phyloP scores from a whole-genome alignment of 148 eudicot species.

The Chenopodium album region DNA sequence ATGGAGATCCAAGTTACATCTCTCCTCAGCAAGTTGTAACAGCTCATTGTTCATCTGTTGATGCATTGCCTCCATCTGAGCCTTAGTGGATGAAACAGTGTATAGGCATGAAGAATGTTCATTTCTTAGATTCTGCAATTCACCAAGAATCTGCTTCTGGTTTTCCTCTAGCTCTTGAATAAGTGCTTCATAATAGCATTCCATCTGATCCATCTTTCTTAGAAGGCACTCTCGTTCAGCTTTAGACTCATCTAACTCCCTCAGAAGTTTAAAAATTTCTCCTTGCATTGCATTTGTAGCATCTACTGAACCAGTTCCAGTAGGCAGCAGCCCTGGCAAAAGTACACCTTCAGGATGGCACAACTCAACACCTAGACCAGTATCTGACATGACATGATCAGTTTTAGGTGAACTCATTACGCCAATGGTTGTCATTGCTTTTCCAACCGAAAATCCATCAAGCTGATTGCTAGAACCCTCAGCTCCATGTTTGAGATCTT shows the following conservation, averaged over 20 bases:
- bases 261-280: constrained; percentile 62
- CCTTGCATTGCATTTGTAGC: constrained; percentile 60
- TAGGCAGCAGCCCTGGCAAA: constrained; percentile 49
- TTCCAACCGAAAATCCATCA: constrained; percentile 29
- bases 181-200: constrained; percentile 93
- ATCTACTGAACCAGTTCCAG: constrained; percentile 47
- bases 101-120: constrained; percentile 85
- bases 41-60: constrained; percentile 66
- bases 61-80: constrained; percentile 78
- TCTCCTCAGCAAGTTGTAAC: constrained; percentile 61
- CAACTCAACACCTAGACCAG: constrained; percentile 69
- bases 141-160: constrained; percentile 83
- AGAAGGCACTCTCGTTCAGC: constrained; percentile 60
- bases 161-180: constrained; percentile 93
- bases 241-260: constrained; percentile 82
- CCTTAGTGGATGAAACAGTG: constrained; percentile 57
- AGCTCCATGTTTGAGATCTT: constrained; percentile 53
- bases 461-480: constrained; percentile 31
- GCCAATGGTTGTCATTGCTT: constrained; percentile 23
- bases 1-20: constrained; percentile 48
- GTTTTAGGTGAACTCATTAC: constrained; percentile 25
- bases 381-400: constrained; percentile 37
- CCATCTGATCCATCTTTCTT: constrained; percentile 94
- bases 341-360: constrained; percentile 79
- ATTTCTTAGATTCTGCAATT: constrained; percentile 76